Percentiles rank a stretch among this genome's conserved stretches.
These are phyloP conservation scores for Akanthomyces muscarius DNA, from an alignment of 2,329 filamentous ascomycete species.

Conservation along the genomic window DNA sequence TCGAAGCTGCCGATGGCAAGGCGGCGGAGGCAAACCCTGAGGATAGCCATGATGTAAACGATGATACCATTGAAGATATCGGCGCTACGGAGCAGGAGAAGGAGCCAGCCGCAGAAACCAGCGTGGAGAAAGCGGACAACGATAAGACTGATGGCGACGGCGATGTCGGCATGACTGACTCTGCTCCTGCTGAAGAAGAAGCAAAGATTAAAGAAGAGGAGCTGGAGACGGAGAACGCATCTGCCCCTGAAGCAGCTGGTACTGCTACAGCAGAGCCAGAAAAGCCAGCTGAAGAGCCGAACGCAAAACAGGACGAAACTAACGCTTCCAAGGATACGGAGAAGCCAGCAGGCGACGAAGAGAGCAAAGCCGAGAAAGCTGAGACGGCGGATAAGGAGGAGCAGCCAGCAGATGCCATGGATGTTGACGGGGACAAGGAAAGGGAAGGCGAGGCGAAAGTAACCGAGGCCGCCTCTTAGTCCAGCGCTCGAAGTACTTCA, in stretches of 20 bases:
- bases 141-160: conserved; percentile 43
- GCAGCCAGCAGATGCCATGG: conserved; percentile 30
- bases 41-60: conserved; percentile 35
- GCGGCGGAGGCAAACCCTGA: conserved; percentile 28
- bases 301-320: not conserved
- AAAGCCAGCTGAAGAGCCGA: conserved; percentile 20
- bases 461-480: not conserved
- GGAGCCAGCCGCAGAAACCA: conserved; percentile 21
- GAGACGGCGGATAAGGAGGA: conserved; percentile 21
- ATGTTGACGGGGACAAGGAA: conserved; percentile 30
- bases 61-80: conserved; percentile 44
- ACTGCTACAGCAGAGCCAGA: conserved; percentile 21
- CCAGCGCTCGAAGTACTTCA: not conserved
- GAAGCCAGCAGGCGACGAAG: conserved; percentile 18
- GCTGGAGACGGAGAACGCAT: conserved; percentile 29
- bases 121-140: conserved; percentile 24
- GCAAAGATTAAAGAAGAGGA: conserved; percentile 41
- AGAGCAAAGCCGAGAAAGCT: conserved; percentile 16
- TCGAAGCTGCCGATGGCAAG: conserved; percentile 32
- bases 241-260: conserved; percentile 15
- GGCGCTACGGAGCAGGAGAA: conserved; percentile 28
- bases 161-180: conserved; percentile 48
- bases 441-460: conserved; percentile 22
- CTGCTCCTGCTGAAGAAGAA: conserved; percentile 28
- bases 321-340: conserved; percentile 8